Evolutionary conservation across 2,329 filamentous ascomycete genomes (phyloP), one percentile per base, ranked within the genome.

Genomic region (Trichoderma atroviride): DNA sequence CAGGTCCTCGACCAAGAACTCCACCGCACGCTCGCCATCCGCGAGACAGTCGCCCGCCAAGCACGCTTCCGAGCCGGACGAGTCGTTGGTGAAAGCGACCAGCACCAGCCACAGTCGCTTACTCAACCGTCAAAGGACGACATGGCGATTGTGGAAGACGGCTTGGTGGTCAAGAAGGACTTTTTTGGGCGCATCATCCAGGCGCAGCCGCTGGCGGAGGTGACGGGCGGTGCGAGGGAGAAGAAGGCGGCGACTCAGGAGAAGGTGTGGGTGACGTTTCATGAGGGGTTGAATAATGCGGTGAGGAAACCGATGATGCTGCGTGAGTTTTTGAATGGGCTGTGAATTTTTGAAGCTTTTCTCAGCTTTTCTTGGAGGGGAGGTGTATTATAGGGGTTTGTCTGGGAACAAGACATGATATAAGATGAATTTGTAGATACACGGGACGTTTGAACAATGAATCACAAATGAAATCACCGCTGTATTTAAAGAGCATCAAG

Each of bases 1-100:
- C 95, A 97, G 78, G 94, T 97, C 10, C 86, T 99, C 1, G 94
- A 97, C 76, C 93, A 96, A 78, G 95, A 98, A 78, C 92, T 95
- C 74, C 88, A 88, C 70, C 93, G 91, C 76, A 91, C 93, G 59
- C 86, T 90, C 14, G 82, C 87, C 35, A 83, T 89, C 40, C 89
- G 91, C 16, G 90, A 92, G 61, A 88, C 88, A 70, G 85, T 88
- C 4, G 86, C 89, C 0, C 84, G 92, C 2, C 88, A 92, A 74
- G 88, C 89, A 10, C 85, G 91, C 3, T 90, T 89, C 77, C 82
- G 80, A 53, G 88, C 84, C n/a, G 87, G 83, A 73, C 74, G 75
- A 81, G 63, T 68, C 19, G 77, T 73, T 79, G 68, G 53, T 40
- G 40, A 53, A 35, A 40, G 57, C 53, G 35, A 55, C 19, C 27